phyloP scores from a whole-genome alignment of 495 filamentous ascomycete species.

The Sordaria brevicollis region DNA sequence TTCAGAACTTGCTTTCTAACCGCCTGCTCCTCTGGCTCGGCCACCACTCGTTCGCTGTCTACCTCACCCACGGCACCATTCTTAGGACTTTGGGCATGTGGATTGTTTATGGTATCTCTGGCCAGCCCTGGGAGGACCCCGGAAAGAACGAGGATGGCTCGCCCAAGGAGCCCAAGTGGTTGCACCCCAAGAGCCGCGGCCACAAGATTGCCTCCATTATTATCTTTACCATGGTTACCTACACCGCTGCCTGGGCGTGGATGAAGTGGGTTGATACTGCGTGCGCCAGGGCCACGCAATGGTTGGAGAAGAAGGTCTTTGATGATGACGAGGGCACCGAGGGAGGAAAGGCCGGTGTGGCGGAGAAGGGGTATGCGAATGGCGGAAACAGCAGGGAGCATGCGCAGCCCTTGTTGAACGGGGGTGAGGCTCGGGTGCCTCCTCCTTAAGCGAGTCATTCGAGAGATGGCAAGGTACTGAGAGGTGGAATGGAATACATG shows the following conservation, averaged over 20 bases:
- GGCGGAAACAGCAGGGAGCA: background rate
- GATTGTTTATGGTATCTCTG: constrained; percentile 51
- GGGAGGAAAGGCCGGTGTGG: constrained; percentile 7
- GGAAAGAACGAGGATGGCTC: constrained; percentile 22
- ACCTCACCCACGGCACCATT: constrained; percentile 55
- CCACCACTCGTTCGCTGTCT: constrained; percentile 57
- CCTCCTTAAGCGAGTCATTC: background rate
- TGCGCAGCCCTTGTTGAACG: background rate
- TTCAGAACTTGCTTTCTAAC: constrained; percentile 46
- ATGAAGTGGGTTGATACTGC: constrained; percentile 53
- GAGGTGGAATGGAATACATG: background rate
- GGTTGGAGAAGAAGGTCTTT: constrained; percentile 47
- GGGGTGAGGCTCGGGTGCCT: background rate
- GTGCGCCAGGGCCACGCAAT: constrained; percentile 50
- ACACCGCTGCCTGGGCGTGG: constrained; percentile 49
- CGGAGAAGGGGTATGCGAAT: constrained; percentile 19
- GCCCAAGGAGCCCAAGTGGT: constrained; percentile 12
- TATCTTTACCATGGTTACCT: constrained; percentile 38
- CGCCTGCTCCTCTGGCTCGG: constrained; percentile 53
- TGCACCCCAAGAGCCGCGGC: constrained; percentile 29
- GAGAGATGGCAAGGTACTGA: background rate
- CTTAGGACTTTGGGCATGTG: constrained; percentile 51
- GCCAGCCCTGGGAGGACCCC: constrained; percentile 32
- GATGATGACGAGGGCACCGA: constrained; percentile 30
- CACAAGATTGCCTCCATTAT: constrained; percentile 18